These are phyloP conservation scores for Populus simonii DNA, from an alignment of 345 rosid species.

Conservation along the genomic window DNA sequence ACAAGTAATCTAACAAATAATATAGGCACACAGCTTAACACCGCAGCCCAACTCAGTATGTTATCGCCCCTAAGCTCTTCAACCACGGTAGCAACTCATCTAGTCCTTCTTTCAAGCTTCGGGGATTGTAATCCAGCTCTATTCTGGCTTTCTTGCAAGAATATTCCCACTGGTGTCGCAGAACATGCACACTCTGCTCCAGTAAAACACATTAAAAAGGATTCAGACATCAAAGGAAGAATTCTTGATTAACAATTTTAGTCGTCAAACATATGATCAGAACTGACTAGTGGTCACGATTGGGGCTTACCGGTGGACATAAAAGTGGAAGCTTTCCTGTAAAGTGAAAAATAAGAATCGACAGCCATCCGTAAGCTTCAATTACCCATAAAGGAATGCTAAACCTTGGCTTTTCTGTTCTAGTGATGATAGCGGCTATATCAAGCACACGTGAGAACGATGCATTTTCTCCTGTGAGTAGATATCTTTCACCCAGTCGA, in stretches of 20 bases:
- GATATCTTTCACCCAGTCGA: conserved; percentile 65
- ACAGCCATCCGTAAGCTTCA: conserved; percentile 66
- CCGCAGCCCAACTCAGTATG: conserved; percentile 37
- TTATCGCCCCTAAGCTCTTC: conserved; percentile 59
- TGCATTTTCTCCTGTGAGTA: conserved; percentile 85
- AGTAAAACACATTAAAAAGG: not conserved
- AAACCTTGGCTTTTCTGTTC: conserved; percentile 59
- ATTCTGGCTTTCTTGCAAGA: conserved; percentile 76
- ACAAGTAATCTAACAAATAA: not conserved
- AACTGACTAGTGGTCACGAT: not conserved
- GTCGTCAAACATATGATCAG: not conserved
- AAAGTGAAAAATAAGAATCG: conserved; percentile 53
- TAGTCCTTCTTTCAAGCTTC: conserved; percentile 75
- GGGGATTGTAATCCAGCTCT: conserved; percentile 76
- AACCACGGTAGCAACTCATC: conserved; percentile 81
- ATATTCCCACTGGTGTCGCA: conserved; percentile 85
- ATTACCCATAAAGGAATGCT: conserved; percentile 61
- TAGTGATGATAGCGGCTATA: conserved; percentile 65
- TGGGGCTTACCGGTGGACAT: conserved; percentile 70
- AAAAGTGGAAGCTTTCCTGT: conserved; percentile 84
- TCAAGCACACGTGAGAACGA: conserved; percentile 66
- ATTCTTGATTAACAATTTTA: not conserved
- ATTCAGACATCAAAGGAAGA: not conserved
- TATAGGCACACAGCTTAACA: not conserved
- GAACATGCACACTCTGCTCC: conserved; percentile 63